These are phyloP conservation scores for Medicago arabica DNA, from an alignment of 306 rosid species.

Conservation along the genomic window DNA sequence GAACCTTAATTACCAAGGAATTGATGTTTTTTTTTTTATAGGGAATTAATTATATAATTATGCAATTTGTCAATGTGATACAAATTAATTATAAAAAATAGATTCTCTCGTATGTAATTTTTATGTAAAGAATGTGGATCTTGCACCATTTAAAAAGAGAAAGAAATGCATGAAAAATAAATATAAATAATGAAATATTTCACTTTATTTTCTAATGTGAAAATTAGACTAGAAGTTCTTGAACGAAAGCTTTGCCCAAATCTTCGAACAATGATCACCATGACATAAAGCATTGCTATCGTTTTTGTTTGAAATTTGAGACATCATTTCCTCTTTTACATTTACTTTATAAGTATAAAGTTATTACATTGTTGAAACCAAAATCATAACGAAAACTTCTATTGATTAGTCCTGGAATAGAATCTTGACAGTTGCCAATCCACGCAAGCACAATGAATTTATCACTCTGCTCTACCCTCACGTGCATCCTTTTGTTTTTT, in stretches of 20 bases:
- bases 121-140: too few species aligned
- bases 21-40: not conserved
- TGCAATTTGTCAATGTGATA: too few species aligned
- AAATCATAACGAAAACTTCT: constrained; percentile 28
- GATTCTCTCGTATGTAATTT: too few species aligned
- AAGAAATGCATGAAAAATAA: too few species aligned
- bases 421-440: constrained; percentile 31
- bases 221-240: not conserved
- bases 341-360: constrained; percentile 28
- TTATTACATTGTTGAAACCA: constrained; percentile 27
- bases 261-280: constrained; percentile 5
- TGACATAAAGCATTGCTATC: not conserved
- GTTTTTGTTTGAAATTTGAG: not conserved
- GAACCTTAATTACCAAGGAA: not conserved
- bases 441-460: constrained; percentile 37
- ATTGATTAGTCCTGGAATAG: not conserved
- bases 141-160: too few species aligned
- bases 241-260: not conserved
- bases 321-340: constrained; percentile 18
- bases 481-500: not conserved
- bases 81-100: too few species aligned
- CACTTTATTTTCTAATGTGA: too few species aligned
- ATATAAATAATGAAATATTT: too few species aligned
- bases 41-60: not conserved
- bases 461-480: not conserved